These are phyloP conservation scores for Talaromyces rugulosus DNA, from an alignment of 2,329 filamentous ascomycete genomes.

Conservation along the genomic window DNA sequence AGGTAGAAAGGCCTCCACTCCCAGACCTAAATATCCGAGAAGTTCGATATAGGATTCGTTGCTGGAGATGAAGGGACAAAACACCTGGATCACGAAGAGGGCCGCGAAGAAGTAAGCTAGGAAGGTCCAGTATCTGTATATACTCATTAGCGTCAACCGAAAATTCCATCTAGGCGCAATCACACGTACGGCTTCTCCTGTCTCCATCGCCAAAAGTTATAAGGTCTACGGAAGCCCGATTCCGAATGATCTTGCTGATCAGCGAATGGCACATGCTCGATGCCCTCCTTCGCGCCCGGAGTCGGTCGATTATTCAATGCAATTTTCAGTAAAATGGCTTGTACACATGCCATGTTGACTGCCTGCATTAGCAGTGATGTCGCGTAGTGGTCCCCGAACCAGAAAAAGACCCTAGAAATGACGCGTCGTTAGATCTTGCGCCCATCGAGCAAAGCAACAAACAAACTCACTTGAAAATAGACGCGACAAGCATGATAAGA, in stretches of 20 bases:
- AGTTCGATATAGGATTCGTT: constrained; percentile 40
- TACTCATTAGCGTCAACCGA: not conserved
- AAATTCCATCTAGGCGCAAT: not conserved
- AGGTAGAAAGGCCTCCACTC: constrained; percentile 45
- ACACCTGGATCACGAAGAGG: constrained; percentile 50
- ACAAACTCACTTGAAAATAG: constrained; percentile 54
- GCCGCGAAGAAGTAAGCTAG: constrained; percentile 49
- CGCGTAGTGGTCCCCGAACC: constrained; percentile 60
- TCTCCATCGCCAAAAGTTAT: constrained; percentile 62
- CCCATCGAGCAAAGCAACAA: not conserved
- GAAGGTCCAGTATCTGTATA: constrained; percentile 53
- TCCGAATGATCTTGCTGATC: constrained; percentile 20
- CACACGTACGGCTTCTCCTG: constrained; percentile 45
- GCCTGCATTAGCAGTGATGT: constrained; percentile 57
- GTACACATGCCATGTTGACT: constrained; percentile 56
- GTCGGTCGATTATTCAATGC: constrained; percentile 54
- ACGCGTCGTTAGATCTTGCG: not conserved
- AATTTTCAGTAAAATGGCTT: constrained; percentile 57
- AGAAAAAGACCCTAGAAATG: constrained; percentile 55
- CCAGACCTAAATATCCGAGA: constrained; percentile 43
- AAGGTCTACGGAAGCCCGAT: constrained; percentile 45
- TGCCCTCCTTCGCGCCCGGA: constrained; percentile 33
- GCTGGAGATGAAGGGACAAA: constrained; percentile 46
- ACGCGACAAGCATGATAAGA: constrained; percentile 63
- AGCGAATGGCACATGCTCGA: constrained; percentile 41